Conservation (phyloP, 2,329 filamentous ascomycete genomes). For the Hypomyces rosellus region DNA sequence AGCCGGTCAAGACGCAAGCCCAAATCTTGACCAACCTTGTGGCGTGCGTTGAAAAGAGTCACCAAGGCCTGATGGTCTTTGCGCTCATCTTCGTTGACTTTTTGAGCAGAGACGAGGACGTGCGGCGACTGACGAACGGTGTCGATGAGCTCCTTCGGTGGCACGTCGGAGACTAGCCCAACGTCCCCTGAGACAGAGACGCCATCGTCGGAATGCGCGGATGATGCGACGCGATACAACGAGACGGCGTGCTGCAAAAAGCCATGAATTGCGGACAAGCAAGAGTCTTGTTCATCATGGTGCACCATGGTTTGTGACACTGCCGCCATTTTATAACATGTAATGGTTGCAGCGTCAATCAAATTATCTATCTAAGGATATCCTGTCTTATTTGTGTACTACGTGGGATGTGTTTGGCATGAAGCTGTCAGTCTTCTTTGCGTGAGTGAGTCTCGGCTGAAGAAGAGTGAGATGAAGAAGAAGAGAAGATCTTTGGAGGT, state of each 20-base stretch:
- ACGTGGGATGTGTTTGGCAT: too few species aligned
- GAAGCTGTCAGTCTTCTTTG: too few species aligned
- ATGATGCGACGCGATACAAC: constrained; percentile 9
- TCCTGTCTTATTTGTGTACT: too few species aligned
- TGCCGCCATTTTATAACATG: constrained; percentile 28
- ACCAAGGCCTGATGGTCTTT: not conserved
- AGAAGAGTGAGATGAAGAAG: too few species aligned
- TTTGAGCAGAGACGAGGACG: too few species aligned
- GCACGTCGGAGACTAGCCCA: too few species aligned
- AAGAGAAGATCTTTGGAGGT: too few species aligned
- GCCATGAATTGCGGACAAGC: constrained; percentile 10
- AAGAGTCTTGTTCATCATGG: not conserved
- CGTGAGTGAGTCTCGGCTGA: too few species aligned
- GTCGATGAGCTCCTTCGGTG: too few species aligned
- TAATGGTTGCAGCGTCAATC: constrained; percentile 20
- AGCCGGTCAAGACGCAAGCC: constrained; percentile 17
- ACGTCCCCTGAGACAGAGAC: not conserved
- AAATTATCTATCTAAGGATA: constrained; percentile 9
- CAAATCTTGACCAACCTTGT: constrained; percentile 22
- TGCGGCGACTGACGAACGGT: too few species aligned
- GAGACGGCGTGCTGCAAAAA: constrained; percentile 16
- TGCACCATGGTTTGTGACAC: constrained; percentile 4
- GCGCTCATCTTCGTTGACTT: too few species aligned
- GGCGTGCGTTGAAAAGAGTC: constrained; percentile 12
- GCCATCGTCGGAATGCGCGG: constrained; percentile 7